These are phyloP conservation scores for Iris pallida DNA, from an alignment of 116 monocot genomes.

Conservation along the genomic window DNA sequence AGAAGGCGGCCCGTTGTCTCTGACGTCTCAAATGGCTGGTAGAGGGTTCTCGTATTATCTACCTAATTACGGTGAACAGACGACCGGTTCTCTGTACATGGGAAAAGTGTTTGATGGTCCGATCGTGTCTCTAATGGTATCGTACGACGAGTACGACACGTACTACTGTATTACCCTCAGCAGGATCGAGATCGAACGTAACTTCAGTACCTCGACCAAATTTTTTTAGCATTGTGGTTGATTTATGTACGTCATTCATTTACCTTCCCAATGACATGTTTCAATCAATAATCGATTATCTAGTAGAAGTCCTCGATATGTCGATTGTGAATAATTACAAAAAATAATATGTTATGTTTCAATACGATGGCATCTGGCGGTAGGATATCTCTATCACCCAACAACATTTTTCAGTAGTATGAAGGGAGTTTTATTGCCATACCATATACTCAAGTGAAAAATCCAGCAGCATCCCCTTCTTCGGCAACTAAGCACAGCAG, in stretches of 20 bases:
- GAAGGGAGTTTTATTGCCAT: no score
- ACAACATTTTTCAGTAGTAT: no score
- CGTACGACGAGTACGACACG: background rate
- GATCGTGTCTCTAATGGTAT: conserved; percentile 20
- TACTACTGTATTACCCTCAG: conserved; percentile 32
- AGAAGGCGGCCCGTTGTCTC: no score
- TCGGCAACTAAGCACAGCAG: conserved; percentile 65
- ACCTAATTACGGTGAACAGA: conserved; percentile 2
- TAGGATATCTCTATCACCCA: no score
- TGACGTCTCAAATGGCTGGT: no score
- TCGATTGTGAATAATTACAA: background rate
- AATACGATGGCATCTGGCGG: conserved; percentile 8
- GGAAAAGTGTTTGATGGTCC: conserved; percentile 18
- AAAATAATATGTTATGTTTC: conserved; percentile 19
- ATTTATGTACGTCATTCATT: conserved; percentile 52
- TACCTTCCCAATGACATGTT: conserved; percentile 6
- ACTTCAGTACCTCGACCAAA: background rate
- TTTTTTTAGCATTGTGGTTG: conserved; percentile 30
- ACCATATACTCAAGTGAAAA: no score
- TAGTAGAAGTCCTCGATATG: conserved; percentile 7
- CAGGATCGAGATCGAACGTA: conserved; percentile 12
- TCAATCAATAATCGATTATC: background rate
- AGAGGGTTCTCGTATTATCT: conserved; percentile 65
- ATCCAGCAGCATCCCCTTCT: no score
- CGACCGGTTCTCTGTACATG: conserved; percentile 28